Conservation (phyloP, 495 filamentous ascomycete species). For the Tirmania nivea region DNA sequence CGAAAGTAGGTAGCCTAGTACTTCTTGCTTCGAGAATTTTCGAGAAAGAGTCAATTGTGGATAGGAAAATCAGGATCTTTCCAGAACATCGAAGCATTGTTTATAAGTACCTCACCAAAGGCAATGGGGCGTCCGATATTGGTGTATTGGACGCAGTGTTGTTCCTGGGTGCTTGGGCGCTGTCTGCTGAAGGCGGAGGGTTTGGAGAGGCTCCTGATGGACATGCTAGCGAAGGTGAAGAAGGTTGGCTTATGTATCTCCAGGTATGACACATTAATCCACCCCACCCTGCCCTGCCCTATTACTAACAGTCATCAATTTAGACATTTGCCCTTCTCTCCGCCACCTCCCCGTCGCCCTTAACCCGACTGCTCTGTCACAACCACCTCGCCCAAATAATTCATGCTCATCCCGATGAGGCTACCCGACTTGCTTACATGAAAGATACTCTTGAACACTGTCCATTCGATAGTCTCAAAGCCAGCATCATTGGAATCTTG, state of each 20-base stretch:
- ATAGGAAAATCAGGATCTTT: constrained; percentile 33
- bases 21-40: constrained; percentile 33
- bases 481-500: constrained; percentile 64
- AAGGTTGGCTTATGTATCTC: constrained; percentile 28
- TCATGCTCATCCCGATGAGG: constrained; percentile 50
- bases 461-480: constrained; percentile 54
- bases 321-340: constrained; percentile 44
- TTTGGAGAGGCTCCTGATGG: constrained; percentile 21
- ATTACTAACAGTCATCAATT: constrained; percentile 7
- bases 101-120: constrained; percentile 28
- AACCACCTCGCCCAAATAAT: constrained; percentile 49
- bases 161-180: constrained; percentile 12
- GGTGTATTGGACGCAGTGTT: constrained; percentile 16
- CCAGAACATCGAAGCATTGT: constrained; percentile 41
- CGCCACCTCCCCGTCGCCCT: constrained; percentile 42
- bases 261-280: not conserved
- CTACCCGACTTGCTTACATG: constrained; percentile 52
- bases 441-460: constrained; percentile 62
- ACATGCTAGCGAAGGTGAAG: constrained; percentile 17
- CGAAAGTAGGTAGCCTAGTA: constrained; percentile 44
- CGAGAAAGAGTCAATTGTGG: constrained; percentile 22
- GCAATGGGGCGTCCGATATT: constrained; percentile 18
- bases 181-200: constrained; percentile 7
- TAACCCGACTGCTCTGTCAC: constrained; percentile 51
- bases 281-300: too few species aligned